Evolutionary conservation across 2,329 filamentous ascomycete species (phyloP).

Genomic region (Pyrenophora seminiperda): DNA sequence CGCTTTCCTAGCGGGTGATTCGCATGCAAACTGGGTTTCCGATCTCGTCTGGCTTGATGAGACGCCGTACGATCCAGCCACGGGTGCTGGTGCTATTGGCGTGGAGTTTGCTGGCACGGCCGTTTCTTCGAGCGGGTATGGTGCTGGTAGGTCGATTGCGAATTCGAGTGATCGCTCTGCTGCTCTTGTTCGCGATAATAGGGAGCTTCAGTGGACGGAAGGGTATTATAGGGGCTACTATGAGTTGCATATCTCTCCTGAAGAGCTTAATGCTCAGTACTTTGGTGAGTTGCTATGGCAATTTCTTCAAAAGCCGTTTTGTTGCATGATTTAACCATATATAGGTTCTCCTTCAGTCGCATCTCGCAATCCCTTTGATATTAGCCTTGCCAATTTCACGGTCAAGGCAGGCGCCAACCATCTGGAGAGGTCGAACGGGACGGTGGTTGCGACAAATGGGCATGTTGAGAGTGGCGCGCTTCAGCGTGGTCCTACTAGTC

Average conservation of each 20-base stretch:
- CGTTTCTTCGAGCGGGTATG: constrained; percentile 61
- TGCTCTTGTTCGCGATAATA: constrained; percentile 53
- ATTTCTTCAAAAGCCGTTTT: neutral
- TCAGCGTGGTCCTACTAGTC: constrained; percentile 49
- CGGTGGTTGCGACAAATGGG: constrained; percentile 48
- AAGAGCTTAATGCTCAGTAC: constrained; percentile 64
- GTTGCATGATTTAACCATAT: neutral
- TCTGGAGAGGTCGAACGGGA: constrained; percentile 50
- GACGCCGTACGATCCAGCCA: constrained; percentile 42
- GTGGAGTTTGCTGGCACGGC: constrained; percentile 66
- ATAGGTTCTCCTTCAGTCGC: constrained; percentile 59
- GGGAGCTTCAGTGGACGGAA: constrained; percentile 72
- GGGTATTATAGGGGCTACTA: constrained; percentile 75
- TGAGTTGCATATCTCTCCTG: constrained; percentile 61
- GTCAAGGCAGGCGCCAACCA: constrained; percentile 65
- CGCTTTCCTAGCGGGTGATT: constrained; percentile 72
- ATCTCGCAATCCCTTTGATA: constrained; percentile 65
- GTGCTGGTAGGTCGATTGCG: constrained; percentile 18
- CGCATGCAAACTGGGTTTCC: constrained; percentile 64
- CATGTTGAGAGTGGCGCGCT: constrained; percentile 58
- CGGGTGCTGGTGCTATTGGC: constrained; percentile 49
- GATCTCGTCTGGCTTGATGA: constrained; percentile 52
- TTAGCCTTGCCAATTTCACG: constrained; percentile 71
- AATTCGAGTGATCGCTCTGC: constrained; percentile 57
- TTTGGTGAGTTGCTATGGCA: constrained; percentile 55